A percentile compares a stretch with the other conserved stretches of the same genome.
phyloP scores from a whole-genome alignment of 768 basidiomycete genomes.

The Macrolepiota fuliginosa region DNA sequence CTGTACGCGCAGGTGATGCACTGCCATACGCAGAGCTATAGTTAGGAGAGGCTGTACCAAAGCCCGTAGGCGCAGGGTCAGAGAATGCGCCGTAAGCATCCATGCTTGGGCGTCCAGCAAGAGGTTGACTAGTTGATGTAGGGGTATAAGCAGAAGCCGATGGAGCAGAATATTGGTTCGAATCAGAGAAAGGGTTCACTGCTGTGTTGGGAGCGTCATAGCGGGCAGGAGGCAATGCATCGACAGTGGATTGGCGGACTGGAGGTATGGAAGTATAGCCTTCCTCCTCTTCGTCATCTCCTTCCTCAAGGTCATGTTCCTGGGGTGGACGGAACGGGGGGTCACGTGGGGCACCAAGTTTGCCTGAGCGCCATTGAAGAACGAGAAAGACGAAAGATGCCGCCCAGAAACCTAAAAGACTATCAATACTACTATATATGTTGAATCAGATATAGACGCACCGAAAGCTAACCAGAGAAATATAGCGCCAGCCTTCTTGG shows the following conservation, averaged over 20 bases:
- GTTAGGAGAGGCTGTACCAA: constrained; percentile 39
- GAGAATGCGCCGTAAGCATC: constrained; percentile 91
- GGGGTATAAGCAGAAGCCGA: constrained; percentile 28
- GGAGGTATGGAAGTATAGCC: constrained; percentile 50
- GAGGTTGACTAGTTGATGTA: constrained; percentile 22
- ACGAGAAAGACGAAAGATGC: constrained; percentile 65
- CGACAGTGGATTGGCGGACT: constrained; percentile 24
- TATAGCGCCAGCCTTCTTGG: constrained; percentile 86
- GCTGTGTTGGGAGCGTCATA: constrained; percentile 23
- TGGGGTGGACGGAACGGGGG: constrained; percentile 73
- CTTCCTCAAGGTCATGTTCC: constrained; percentile 43
- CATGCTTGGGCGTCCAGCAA: constrained; percentile 61
- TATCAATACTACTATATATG: not conserved
- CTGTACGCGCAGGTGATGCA: constrained; percentile 25
- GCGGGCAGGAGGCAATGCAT: constrained; percentile 16
- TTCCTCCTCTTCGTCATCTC: constrained; percentile 56
- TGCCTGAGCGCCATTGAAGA: constrained; percentile 75
- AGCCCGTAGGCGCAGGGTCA: constrained; percentile 81
- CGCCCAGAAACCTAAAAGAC: constrained; percentile 64
- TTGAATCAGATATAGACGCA: constrained; percentile 30
- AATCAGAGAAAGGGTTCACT: constrained; percentile 51
- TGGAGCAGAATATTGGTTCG: constrained; percentile 37
- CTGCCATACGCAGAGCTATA: constrained; percentile 18
- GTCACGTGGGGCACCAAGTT: constrained; percentile 60
- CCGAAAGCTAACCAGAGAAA: constrained; percentile 89